These are phyloP conservation scores for Eremochloa ophiuroides DNA, from an alignment of 176 grass and related monocot species.

Conservation along the genomic window DNA sequence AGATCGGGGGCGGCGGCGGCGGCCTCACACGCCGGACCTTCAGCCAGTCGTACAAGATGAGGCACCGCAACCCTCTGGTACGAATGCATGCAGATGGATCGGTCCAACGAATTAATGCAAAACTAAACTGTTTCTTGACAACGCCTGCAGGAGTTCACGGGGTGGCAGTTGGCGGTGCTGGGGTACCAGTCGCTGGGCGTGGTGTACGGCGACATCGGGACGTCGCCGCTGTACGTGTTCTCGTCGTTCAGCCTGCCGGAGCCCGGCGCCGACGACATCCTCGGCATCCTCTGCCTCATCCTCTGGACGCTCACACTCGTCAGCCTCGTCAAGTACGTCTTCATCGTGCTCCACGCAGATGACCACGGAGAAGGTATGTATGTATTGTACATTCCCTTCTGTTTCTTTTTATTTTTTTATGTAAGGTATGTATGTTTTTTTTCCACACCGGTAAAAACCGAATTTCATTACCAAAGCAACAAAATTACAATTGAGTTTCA, in stretches of 20 bases:
- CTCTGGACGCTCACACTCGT: conserved; percentile 75
- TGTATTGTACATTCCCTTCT: too few species aligned
- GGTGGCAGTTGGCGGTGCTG: conserved; percentile 40
- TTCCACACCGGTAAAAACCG: too few species aligned
- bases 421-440: too few species aligned
- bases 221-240: conserved; percentile 74
- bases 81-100: background rate
- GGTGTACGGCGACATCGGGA: conserved; percentile 76
- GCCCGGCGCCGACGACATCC: conserved; percentile 32
- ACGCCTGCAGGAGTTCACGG: conserved; percentile 41
- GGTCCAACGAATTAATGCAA: background rate
- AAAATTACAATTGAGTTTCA: too few species aligned
- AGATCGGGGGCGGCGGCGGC: background rate
- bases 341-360: conserved; percentile 58
- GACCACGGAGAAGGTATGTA: conserved; percentile 76
- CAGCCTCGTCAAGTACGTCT: conserved; percentile 67
- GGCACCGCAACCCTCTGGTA: conserved; percentile 41
- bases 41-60: conserved; percentile 43
- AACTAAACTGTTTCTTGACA: background rate
- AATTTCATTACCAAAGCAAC: too few species aligned
- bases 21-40: conserved; percentile 21
- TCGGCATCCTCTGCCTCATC: conserved; percentile 71
- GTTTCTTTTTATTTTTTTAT: too few species aligned
- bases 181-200: conserved; percentile 73
- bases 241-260: conserved; percentile 53